These are phyloP conservation scores for Aspergillus tanneri DNA, from an alignment of 2,329 filamentous ascomycete species.

Conservation along the genomic window DNA sequence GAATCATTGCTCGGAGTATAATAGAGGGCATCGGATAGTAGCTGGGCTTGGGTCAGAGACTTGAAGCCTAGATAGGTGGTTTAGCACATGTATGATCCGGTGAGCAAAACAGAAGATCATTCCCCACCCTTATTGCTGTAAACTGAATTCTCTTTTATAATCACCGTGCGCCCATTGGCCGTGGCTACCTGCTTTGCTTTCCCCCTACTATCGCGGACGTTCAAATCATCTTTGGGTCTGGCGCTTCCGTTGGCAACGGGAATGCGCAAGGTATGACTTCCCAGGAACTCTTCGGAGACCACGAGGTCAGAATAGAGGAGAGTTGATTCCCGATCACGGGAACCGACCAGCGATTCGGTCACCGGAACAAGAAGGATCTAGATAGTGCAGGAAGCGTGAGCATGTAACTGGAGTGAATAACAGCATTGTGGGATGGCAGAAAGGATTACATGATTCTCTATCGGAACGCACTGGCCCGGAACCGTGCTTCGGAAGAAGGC, in stretches of 20 bases:
- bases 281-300: conserved; percentile 88
- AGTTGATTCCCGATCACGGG: conserved; percentile 82
- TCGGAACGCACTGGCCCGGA: conserved; percentile 83
- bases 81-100: conserved; percentile 18
- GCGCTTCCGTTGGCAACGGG: conserved; percentile 54
- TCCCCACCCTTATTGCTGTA: conserved; percentile 95
- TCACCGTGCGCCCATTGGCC: conserved; percentile 85
- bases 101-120: not conserved
- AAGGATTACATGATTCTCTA: conserved; percentile 72
- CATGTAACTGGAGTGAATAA: conserved; percentile 5
- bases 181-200: conserved; percentile 95
- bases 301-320: conserved; percentile 75
- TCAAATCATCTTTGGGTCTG: conserved; percentile 57
- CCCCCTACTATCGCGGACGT: conserved; percentile 78
- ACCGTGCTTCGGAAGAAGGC: conserved; percentile 98
- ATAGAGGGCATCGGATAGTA: conserved; percentile 80
- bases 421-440: conserved; percentile 2
- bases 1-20: conserved; percentile 86
- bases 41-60: conserved; percentile 80
- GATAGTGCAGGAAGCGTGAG: conserved; percentile 5
- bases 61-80: conserved; percentile 69
- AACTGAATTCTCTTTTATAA: conserved; percentile 87
- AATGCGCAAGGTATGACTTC: conserved; percentile 91
- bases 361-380: conserved; percentile 86
- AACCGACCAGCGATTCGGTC: conserved; percentile 85